These are phyloP conservation scores for Trifolium dubium DNA, from an alignment of 306 rosid genomes.

Conservation along the genomic window DNA sequence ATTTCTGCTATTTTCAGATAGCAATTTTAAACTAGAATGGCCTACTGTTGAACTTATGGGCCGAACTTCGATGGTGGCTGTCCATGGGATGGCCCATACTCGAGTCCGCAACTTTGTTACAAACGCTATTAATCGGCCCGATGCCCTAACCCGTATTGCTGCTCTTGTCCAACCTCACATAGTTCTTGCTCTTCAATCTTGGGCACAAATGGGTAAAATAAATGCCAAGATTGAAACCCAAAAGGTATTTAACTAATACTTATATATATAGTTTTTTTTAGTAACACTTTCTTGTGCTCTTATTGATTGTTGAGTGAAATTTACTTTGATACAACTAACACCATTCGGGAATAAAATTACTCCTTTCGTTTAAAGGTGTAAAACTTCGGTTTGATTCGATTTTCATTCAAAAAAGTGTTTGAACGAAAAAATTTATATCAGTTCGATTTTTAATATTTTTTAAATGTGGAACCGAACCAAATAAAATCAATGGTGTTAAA, in stretches of 20 bases:
- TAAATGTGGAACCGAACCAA: no score
- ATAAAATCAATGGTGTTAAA: no score
- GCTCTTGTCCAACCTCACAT: conserved; percentile 18
- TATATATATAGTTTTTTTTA: no score
- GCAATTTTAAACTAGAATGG: neutral
- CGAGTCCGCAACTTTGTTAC: neutral
- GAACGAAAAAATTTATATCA: no score
- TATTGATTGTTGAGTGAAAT: no score
- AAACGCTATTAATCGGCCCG: conserved; percentile 17
- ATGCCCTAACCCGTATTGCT: neutral
- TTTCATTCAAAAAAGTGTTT: no score
- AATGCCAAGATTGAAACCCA: neutral
- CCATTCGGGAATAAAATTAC: no score
- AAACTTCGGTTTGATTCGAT: no score
- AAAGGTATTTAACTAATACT: conserved; percentile 6
- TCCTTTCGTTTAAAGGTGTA: no score
- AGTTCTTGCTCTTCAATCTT: neutral
- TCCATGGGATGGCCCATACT: neutral
- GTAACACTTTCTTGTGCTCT: no score
- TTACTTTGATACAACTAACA: no score
- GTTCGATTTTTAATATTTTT: no score
- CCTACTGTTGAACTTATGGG: conserved; percentile 13
- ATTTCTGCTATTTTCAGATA: neutral
- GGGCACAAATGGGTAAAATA: conserved; percentile 13
- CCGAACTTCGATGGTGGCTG: neutral